phyloP scores from a whole-genome alignment of 768 basidiomycete species.

The Infundibulicybe gibba region DNA sequence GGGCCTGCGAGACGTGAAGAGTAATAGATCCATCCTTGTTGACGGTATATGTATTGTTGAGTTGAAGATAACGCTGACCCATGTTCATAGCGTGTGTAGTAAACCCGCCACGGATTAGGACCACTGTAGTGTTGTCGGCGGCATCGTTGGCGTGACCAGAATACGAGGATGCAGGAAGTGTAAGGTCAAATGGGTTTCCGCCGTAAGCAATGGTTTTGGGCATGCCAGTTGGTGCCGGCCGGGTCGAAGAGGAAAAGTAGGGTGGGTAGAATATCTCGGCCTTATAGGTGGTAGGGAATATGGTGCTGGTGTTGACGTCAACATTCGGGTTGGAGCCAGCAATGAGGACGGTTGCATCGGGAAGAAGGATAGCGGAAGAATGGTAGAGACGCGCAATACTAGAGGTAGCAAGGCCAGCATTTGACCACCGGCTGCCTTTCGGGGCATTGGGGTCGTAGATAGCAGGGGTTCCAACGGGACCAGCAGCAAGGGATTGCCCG shows the following conservation, averaged over 20 bases:
- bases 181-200: constrained; percentile 75
- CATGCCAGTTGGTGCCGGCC: constrained; percentile 68
- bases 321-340: constrained; percentile 94
- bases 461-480: constrained; percentile 62
- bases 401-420: constrained; percentile 47
- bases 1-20: constrained; percentile 78
- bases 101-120: constrained; percentile 78
- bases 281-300: constrained; percentile 75
- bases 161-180: constrained; percentile 63
- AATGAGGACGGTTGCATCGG: constrained; percentile 81
- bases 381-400: constrained; percentile 77
- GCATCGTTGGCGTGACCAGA: constrained; percentile 64
- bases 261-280: constrained; percentile 90
- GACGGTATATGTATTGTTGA: constrained; percentile 72
- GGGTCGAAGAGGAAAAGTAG: constrained; percentile 71
- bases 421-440: constrained; percentile 61
- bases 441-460: constrained; percentile 68
- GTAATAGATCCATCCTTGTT: constrained; percentile 71
- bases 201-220: constrained; percentile 81
- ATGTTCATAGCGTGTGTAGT: constrained; percentile 87
- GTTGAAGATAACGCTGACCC: constrained; percentile 75
- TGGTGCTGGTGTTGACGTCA: constrained; percentile 61
- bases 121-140: constrained; percentile 72
- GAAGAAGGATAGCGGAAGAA: constrained; percentile 70
- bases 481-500: constrained; percentile 62